Percentiles rank a stretch among this genome's conserved stretches.
These are phyloP conservation scores for Amyloporia xantha DNA, from an alignment of 768 basidiomycete genomes.

Conservation along the genomic window DNA sequence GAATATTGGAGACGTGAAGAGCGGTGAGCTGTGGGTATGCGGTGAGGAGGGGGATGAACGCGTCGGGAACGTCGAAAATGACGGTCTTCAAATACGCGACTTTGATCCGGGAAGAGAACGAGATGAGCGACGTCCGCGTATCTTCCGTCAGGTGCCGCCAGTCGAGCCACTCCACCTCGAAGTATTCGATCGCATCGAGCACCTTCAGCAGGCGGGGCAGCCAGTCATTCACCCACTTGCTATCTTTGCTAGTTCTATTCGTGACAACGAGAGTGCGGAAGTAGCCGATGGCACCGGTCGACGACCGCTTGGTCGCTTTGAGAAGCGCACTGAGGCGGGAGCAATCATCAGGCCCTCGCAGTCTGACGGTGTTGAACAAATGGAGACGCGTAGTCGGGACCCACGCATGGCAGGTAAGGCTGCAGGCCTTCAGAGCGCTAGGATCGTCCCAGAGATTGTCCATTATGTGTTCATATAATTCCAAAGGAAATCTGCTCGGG, in stretches of 20 bases:
- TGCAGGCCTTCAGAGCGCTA: not conserved
- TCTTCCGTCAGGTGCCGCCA: not conserved
- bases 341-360: not conserved
- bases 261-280: not conserved
- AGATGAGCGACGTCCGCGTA: not conserved
- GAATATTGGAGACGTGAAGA: not conserved
- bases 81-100: not conserved
- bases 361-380: not conserved
- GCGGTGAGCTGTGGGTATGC: not conserved
- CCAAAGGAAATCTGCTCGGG: not conserved
- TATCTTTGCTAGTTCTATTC: not conserved
- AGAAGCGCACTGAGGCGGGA: not conserved
- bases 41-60: not conserved
- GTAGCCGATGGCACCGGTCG: not conserved
- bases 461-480: not conserved
- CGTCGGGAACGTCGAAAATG: not conserved
- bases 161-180: not conserved
- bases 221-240: not conserved
- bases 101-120: not conserved
- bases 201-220: not conserved
- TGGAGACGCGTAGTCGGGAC: not conserved
- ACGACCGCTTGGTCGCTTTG: not conserved
- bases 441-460: slow-evolving; percentile 1
- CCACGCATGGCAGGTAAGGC: slow-evolving; percentile 2
- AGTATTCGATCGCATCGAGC: not conserved